Base-by-base conservation (phyloP, 108 stramenopile species). In the Skeletonema tropicum region DNA sequence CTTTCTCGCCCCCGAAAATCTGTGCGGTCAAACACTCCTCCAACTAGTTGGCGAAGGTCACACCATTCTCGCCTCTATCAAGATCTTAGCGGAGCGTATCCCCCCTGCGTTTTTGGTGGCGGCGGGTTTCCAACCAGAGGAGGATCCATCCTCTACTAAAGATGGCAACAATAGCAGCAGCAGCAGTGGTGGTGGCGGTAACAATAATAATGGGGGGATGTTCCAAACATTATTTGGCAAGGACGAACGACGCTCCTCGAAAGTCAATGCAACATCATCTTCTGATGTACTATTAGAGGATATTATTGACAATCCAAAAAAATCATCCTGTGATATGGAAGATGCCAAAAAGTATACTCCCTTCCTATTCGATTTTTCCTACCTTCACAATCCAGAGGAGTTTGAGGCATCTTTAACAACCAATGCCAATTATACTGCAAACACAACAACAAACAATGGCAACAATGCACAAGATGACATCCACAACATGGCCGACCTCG, bases 1-100 rank as follows among this genome's bases (percentile, higher is more conserved):
- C 48, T 77, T 77, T 70, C 74, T 83, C 39, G 72, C 79, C 38
- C 58, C 67, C 39, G 64, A 82, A 17, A 89, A 85, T 60, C 60
- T 84, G 17, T 92, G 90, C 85, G 90, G 87, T 4, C 79, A 74
- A 66, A 85, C 84, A 33, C 79, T 89, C 61, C 87, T 92, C 59
- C 64, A 60, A 14, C 76, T 92, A 52, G 86, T 83, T 8, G 67
- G 80, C 9, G 57, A 70, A 6, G 90, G 87, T n/a, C 77, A 76
- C 38, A 36, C 82, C 30, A 83, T 89, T 11, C 41, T 87, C 4
- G 83, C 90, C 30, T 85, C 87, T 41, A 59, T 91, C 7, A 64
- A 71, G 7, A 79, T 83, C 57, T 60, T 86, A 17, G 68, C 76
- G 3, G 84, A 80, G 30, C 70, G 70, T 0, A 39, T 88, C 4